Evolutionary conservation across 208 protist genomes (phyloP).

Genomic region (Vickermania ingenoplastis): DNA sequence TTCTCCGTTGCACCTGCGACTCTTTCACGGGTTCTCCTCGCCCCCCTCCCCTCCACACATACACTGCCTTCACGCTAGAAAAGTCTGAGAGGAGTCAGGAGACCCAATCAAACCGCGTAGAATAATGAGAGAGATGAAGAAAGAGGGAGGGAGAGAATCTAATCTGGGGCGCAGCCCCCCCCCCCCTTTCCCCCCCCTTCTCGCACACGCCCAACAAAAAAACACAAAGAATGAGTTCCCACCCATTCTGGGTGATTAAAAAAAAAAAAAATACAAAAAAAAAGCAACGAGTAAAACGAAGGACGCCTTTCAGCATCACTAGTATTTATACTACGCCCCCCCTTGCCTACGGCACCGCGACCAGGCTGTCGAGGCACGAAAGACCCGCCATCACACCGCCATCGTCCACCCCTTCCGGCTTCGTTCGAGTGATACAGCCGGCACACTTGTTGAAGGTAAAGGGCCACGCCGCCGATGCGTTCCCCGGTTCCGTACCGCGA

Average conservation of each 20-base stretch:
- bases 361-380: slow-evolving; percentile 82
- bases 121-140: too few relatives aligned
- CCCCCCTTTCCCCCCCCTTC: too few relatives aligned
- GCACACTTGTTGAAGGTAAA: slow-evolving; percentile 48
- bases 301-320: not conserved
- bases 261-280: slow-evolving; percentile 7
- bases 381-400: slow-evolving; percentile 93
- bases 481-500: not conserved
- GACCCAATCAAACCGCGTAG: too few relatives aligned
- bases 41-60: too few relatives aligned
- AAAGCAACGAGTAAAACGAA: slow-evolving; percentile 1
- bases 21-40: too few relatives aligned
- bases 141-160: too few relatives aligned
- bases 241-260: not conserved
- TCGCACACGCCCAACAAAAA: not conserved
- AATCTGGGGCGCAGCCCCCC: too few relatives aligned
- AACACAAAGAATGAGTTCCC: not conserved
- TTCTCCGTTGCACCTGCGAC: too few relatives aligned
- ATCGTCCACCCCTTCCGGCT: slow-evolving; percentile 82
- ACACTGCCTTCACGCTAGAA: too few relatives aligned
- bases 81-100: too few relatives aligned
- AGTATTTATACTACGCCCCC: not conserved
- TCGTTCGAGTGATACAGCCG: slow-evolving; percentile 90
- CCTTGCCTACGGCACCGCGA: not conserved
- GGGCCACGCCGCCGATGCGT: not conserved